phyloP scores from a whole-genome alignment of 768 basidiomycete species.

The Termitomyces sp. region DNA sequence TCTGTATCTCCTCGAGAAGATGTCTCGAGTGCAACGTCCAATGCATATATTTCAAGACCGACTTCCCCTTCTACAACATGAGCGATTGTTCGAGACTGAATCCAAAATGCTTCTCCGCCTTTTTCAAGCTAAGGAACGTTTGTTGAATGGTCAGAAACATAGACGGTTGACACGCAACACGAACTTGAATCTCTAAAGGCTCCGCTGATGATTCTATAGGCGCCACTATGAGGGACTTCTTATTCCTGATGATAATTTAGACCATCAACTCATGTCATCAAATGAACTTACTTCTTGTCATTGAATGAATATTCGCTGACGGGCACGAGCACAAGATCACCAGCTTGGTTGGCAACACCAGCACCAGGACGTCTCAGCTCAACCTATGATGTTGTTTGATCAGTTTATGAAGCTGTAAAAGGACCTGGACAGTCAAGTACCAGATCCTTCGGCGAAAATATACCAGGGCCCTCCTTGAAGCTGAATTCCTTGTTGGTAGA shows the following conservation, averaged over 20 bases:
- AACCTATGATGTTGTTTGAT: conserved; percentile 25
- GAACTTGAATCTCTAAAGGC: conserved; percentile 48
- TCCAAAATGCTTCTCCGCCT: conserved; percentile 78
- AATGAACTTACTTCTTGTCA: conserved; percentile 57
- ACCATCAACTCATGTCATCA: neutral
- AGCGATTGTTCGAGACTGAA: conserved; percentile 62
- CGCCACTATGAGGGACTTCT: conserved; percentile 60
- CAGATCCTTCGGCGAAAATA: conserved; percentile 69
- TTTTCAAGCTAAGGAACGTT: conserved; percentile 39
- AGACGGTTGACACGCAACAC: conserved; percentile 11
- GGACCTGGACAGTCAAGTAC: conserved; percentile 14
- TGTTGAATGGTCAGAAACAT: neutral
- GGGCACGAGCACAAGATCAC: conserved; percentile 63
- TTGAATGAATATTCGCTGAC: conserved; percentile 66
- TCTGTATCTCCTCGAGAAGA: conserved; percentile 17
- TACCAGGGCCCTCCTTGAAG: conserved; percentile 51
- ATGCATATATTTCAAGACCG: conserved; percentile 52
- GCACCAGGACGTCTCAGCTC: conserved; percentile 59
- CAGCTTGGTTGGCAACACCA: conserved; percentile 61
- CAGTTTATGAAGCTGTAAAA: neutral
- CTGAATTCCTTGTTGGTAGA: conserved; percentile 35
- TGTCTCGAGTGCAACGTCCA: conserved; percentile 44
- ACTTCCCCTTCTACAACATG: conserved; percentile 56
- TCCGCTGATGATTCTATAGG: conserved; percentile 46
- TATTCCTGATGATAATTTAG: conserved; percentile 40